A percentile compares a stretch with the other conserved stretches of the same genome.
Conservation (phyloP, 2,329 filamentous ascomycete species). For the Colletotrichum trifolii region DNA sequence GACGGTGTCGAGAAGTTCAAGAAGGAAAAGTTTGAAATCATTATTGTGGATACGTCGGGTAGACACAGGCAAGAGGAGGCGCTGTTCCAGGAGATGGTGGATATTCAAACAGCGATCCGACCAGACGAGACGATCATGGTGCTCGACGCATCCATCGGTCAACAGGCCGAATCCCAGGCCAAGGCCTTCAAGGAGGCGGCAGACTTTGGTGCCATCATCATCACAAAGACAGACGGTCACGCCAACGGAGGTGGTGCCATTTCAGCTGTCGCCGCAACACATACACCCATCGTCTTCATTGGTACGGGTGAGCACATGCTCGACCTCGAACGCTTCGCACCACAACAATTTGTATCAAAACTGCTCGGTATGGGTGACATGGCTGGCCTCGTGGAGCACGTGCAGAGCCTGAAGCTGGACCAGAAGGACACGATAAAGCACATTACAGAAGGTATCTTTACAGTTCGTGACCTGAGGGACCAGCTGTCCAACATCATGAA, state of each 20-base stretch:
- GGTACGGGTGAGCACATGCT: conserved; percentile 98
- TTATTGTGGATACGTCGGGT: conserved; percentile 97
- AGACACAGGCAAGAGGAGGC: conserved; percentile 95
- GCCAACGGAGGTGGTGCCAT: conserved; percentile 97
- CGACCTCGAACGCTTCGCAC: conserved; percentile 91
- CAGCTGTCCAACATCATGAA: conserved; percentile 99
- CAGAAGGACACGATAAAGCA: conserved; percentile 99
- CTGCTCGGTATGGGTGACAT: conserved; percentile 98
- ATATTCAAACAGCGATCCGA: conserved; percentile 90
- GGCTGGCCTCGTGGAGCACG: conserved; percentile 93
- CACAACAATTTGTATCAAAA: conserved; percentile 93
- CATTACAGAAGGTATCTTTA: conserved; percentile 96
- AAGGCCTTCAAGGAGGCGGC: conserved; percentile 97
- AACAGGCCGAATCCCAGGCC: conserved; percentile 93
- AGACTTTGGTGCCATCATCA: conserved; percentile 97
- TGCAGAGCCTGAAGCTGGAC: conserved; percentile 93
- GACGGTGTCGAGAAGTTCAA: conserved; percentile 99
- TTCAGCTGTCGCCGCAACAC: conserved; percentile 94
- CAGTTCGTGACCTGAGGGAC: conserved; percentile 91
- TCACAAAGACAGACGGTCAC: conserved; percentile 98
- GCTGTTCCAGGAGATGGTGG: conserved; percentile 96
- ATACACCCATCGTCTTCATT: conserved; percentile 97
- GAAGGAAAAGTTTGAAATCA: conserved; percentile 97
- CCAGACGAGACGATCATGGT: conserved; percentile 99
- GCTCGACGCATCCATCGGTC: conserved; percentile 94